These are phyloP conservation scores for Cyanodermella asteris DNA, from an alignment of 2,329 filamentous ascomycete genomes.

Conservation along the genomic window DNA sequence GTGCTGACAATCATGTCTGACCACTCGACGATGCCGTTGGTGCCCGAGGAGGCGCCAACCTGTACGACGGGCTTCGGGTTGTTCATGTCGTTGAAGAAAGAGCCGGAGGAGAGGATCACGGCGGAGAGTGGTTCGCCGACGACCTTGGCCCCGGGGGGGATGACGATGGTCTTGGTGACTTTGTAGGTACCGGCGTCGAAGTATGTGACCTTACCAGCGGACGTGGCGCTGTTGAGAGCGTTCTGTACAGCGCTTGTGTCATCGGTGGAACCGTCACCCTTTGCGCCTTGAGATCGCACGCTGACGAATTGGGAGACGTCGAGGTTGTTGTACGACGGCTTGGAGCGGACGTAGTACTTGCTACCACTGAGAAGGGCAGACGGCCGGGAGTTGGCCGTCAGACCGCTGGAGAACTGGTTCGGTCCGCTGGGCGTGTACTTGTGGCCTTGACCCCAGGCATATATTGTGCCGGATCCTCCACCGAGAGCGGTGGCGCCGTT, in stretches of 20 bases:
- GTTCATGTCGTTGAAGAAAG: conserved; percentile 32
- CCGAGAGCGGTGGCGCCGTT: conserved; percentile 15
- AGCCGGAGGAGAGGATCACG: conserved; percentile 36
- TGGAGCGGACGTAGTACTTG: conserved; percentile 29
- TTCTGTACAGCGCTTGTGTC: conserved; percentile 37
- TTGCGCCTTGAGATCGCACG: conserved; percentile 20
- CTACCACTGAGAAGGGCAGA: conserved; percentile 22
- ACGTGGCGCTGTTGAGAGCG: conserved; percentile 29
- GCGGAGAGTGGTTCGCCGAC: conserved; percentile 22
- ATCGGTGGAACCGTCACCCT: conserved; percentile 34
- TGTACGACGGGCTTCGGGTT: conserved; percentile 43
- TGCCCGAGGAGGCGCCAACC: conserved; percentile 41
- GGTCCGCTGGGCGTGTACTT: conserved; percentile 23
- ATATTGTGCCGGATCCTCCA: conserved; percentile 17
- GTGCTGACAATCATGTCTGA: conserved; percentile 52
- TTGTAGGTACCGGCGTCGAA: conserved; percentile 35
- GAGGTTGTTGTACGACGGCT: conserved; percentile 29
- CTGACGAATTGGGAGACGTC: conserved; percentile 20
- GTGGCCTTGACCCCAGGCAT: conserved; percentile 22
- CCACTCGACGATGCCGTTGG: conserved; percentile 45
- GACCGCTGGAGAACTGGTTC: conserved; percentile 19
- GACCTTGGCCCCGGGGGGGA: conserved; percentile 21
- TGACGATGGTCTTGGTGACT: conserved; percentile 24
- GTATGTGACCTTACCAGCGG: conserved; percentile 29
- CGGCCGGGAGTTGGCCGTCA: conserved; percentile 22